Conservation (phyloP, 2,329 filamentous ascomycete genomes). For the Pyrenochaeta sp. region DNA sequence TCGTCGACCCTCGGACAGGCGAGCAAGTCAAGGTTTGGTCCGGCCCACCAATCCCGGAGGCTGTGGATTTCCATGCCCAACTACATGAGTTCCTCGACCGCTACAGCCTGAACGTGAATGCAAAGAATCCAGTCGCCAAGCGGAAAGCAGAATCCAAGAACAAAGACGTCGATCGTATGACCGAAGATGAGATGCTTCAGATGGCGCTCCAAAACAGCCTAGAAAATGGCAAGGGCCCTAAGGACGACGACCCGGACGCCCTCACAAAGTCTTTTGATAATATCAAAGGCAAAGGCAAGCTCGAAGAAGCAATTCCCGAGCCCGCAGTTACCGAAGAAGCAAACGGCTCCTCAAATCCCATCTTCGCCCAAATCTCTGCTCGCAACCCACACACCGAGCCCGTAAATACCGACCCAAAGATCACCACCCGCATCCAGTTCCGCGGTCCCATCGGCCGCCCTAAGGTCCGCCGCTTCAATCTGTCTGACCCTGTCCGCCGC, state of each 20-base stretch:
- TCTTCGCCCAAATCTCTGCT: constrained; percentile 76
- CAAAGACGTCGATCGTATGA: constrained; percentile 85
- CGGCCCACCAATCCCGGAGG: constrained; percentile 76
- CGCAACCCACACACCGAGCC: constrained; percentile 81
- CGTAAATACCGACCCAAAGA: constrained; percentile 67
- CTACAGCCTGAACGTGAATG: constrained; percentile 86
- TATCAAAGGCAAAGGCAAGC: constrained; percentile 59
- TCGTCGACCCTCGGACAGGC: constrained; percentile 92
- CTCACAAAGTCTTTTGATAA: constrained; percentile 73
- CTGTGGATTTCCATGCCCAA: constrained; percentile 86
- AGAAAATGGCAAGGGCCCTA: constrained; percentile 61
- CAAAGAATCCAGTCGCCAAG: constrained; percentile 90
- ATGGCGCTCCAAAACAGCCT: constrained; percentile 92
- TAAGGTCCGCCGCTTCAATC: constrained; percentile 83
- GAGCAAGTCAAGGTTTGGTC: constrained; percentile 98
- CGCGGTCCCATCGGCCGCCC: constrained; percentile 73
- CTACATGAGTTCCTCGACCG: constrained; percentile 96
- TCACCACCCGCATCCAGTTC: constrained; percentile 90
- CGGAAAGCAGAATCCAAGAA: constrained; percentile 74
- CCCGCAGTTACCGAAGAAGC: constrained; percentile 32
- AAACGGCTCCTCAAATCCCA: constrained; percentile 47
- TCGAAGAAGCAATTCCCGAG: constrained; percentile 20
- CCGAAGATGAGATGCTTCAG: constrained; percentile 96
- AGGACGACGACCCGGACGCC: constrained; percentile 82
- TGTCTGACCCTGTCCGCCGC: constrained; percentile 77